phyloP scores from a whole-genome alignment of 208 protist genomes.

The Wallacemonas sp. region DNA sequence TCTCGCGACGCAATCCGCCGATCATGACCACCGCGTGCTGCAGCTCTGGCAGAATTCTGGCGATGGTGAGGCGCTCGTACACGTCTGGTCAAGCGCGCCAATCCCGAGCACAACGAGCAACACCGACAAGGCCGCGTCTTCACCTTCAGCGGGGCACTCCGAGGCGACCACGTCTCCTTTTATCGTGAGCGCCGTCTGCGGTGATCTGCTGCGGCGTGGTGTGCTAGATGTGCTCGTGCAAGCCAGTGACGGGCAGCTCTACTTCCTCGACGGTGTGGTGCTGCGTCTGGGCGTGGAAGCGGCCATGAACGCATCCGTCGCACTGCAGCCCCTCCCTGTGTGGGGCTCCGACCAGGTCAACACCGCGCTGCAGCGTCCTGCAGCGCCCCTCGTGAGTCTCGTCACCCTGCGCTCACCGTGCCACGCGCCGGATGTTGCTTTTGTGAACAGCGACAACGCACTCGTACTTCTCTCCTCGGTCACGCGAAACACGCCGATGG shows the following conservation, averaged over 20 bases:
- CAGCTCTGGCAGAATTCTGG: constrained; percentile 1
- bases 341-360: not conserved
- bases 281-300: not conserved
- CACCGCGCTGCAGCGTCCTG: not conserved
- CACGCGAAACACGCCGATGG: not conserved
- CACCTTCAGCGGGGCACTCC: no score
- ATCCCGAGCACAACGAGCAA: not conserved
- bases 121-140: not conserved
- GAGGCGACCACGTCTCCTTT: not conserved
- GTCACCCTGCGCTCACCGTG: constrained; percentile 9
- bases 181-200: constrained; percentile 54
- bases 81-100: constrained; percentile 3
- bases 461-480: constrained; percentile 23
- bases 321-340: not conserved
- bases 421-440: constrained; percentile 20
- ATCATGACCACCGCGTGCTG: not conserved
- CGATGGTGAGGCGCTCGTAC: not conserved
- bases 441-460: constrained; percentile 28
- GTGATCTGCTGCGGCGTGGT: constrained; percentile 39
- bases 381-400: constrained; percentile 15
- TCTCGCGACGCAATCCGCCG: constrained; percentile 16
- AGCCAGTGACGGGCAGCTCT: constrained; percentile 37
- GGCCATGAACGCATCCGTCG: no score
- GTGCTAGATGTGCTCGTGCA: constrained; percentile 46
- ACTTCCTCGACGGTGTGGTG: constrained; percentile 14